phyloP scores from a whole-genome alignment of 2,329 filamentous ascomycete genomes.

The Epichloe gansuensis region DNA sequence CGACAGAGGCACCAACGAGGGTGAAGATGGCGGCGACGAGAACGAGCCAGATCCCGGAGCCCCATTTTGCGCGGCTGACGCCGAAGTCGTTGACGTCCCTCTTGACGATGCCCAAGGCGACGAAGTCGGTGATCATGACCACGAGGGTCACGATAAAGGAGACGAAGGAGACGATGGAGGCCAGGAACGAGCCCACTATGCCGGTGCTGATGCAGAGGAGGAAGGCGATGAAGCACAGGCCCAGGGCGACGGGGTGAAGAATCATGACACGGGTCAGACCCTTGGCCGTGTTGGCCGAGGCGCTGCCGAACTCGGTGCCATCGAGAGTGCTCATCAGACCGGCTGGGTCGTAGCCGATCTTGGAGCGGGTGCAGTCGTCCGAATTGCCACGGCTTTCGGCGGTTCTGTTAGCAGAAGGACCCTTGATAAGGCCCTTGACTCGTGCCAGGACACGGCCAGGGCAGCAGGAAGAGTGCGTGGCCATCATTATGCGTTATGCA shows the following conservation, averaged over 20 bases:
- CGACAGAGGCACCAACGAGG: constrained; percentile 41
- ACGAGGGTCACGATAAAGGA: constrained; percentile 39
- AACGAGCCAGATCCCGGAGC: constrained; percentile 45
- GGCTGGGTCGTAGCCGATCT: constrained; percentile 45
- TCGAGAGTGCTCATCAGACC: constrained; percentile 28
- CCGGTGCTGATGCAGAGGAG: constrained; percentile 40
- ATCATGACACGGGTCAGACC: constrained; percentile 47
- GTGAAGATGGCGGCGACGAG: constrained; percentile 43
- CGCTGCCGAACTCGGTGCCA: constrained; percentile 27
- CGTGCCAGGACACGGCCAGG: too few relatives aligned
- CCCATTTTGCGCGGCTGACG: constrained; percentile 35
- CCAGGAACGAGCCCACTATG: constrained; percentile 39
- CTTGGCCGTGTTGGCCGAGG: constrained; percentile 31
- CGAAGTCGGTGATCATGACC: constrained; percentile 44
- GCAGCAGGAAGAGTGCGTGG: too few relatives aligned
- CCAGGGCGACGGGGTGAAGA: constrained; percentile 48
- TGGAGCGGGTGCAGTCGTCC: constrained; percentile 35
- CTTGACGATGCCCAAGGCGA: constrained; percentile 40
- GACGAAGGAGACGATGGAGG: constrained; percentile 36
- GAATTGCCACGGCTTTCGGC: constrained; percentile 13
- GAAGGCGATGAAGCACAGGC: constrained; percentile 46
- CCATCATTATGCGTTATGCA: too few relatives aligned
- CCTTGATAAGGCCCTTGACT: too few relatives aligned
- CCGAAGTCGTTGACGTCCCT: constrained; percentile 40
- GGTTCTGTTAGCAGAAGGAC: not conserved